Percentiles rank a stretch among this genome's conserved stretches.
phyloP scores from a whole-genome alignment of 345 rosid genomes.

The Arabis alpina region DNA sequence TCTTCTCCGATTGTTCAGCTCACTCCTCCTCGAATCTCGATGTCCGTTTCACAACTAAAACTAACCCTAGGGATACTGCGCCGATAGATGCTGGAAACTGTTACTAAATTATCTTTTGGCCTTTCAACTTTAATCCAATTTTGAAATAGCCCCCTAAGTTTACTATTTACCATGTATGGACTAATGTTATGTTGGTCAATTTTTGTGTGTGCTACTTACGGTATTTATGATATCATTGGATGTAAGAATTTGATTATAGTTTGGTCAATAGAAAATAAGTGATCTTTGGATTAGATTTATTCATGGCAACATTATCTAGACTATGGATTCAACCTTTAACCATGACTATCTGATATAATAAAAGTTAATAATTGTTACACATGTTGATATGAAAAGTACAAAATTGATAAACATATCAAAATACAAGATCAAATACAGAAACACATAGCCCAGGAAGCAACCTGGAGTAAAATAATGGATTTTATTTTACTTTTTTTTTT shows the following conservation, averaged over 20 bases:
- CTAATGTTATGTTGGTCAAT: too few relatives aligned
- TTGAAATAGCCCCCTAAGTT: background rate
- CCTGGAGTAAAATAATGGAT: background rate
- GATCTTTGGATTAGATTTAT: background rate
- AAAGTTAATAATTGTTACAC: background rate
- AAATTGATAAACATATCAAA: background rate
- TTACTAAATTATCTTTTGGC: constrained; percentile 13
- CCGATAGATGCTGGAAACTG: constrained; percentile 34
- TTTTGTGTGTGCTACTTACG: background rate
- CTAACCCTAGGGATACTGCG: constrained; percentile 27
- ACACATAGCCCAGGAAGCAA: background rate
- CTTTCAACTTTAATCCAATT: background rate
- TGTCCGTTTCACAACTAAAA: constrained; percentile 31
- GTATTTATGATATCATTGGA: too few relatives aligned
- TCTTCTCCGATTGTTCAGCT: constrained; percentile 22
- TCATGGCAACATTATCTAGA: background rate
- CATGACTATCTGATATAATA: background rate
- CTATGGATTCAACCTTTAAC: background rate
- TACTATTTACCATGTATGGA: background rate
- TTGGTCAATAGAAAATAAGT: too few relatives aligned
- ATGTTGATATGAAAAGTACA: background rate
- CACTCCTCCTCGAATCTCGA: constrained; percentile 34
- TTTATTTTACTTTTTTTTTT: background rate
- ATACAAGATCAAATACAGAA: constrained; percentile 4
- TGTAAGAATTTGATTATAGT: too few relatives aligned